These are phyloP conservation scores for Phyllosticta citribraziliensis DNA, from an alignment of 2,329 filamentous ascomycete species.

Conservation along the genomic window DNA sequence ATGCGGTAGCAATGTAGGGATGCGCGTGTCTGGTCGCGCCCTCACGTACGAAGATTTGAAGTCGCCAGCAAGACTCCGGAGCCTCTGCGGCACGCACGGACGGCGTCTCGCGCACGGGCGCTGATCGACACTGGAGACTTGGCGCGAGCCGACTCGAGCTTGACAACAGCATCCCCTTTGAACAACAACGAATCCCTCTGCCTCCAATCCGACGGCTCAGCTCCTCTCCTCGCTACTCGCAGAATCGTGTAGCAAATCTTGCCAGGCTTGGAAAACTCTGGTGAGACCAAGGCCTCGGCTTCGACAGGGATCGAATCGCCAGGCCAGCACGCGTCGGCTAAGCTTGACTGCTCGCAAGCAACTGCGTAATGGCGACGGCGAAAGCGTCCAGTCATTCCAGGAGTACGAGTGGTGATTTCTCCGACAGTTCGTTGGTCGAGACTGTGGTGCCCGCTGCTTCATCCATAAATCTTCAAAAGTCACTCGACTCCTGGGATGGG, in stretches of 20 bases:
- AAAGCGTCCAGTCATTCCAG: constrained; percentile 16
- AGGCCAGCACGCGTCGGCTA: neutral
- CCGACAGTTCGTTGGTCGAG: constrained; percentile 29
- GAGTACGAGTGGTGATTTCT: constrained; percentile 25
- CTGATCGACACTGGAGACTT: neutral
- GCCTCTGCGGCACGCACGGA: neutral
- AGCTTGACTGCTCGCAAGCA: neutral
- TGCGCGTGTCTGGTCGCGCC: neutral
- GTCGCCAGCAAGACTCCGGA: neutral
- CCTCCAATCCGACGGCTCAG: neutral
- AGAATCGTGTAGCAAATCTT: neutral
- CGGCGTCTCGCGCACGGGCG: neutral
- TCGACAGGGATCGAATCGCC: neutral
- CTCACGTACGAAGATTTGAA: neutral
- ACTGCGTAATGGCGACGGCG: constrained; percentile 3
- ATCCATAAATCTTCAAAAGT: constrained; percentile 25
- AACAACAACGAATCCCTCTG: neutral
- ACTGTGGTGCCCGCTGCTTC: constrained; percentile 28
- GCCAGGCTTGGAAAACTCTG: neutral
- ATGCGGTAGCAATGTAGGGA: neutral
- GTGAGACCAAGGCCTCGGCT: neutral
- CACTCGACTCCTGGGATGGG: constrained; percentile 37
- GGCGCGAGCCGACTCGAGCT: neutral
- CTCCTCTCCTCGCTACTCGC: neutral
- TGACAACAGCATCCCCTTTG: neutral